Evolutionary conservation across 2,329 filamentous ascomycete genomes (phyloP).

Genomic region (Furcasterigmium furcatum): DNA sequence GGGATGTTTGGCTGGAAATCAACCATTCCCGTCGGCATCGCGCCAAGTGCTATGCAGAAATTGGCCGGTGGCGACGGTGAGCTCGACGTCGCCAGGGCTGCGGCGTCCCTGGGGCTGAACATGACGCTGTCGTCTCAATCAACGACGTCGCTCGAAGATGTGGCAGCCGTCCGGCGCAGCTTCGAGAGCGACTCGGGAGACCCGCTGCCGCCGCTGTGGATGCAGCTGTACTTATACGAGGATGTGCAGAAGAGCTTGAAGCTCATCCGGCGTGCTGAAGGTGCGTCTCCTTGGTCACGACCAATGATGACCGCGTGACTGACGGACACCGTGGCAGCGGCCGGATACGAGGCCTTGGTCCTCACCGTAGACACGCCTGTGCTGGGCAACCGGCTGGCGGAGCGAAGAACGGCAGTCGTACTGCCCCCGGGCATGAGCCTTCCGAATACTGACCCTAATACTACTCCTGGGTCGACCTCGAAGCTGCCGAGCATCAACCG

Average conservation of each 20-base stretch:
- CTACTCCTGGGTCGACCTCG: slow-evolving; percentile 5
- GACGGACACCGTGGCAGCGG: background rate
- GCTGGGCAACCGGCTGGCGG: slow-evolving; percentile 23
- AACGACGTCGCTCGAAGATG: slow-evolving; percentile 22
- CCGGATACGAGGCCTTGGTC: slow-evolving; percentile 22
- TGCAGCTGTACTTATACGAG: slow-evolving; percentile 18
- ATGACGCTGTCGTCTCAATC: slow-evolving; percentile 21
- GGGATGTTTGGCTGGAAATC: slow-evolving; percentile 10
- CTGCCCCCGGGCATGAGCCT: slow-evolving; percentile 16
- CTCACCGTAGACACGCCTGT: slow-evolving; percentile 24
- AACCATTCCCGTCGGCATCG: slow-evolving; percentile 22
- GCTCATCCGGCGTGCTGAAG: slow-evolving; percentile 19
- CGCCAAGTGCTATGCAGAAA: slow-evolving; percentile 23
- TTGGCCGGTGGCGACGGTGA: slow-evolving; percentile 22
- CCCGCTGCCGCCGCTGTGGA: slow-evolving; percentile 14
- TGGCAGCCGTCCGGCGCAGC: slow-evolving; percentile 9
- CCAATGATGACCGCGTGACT: too few relatives aligned
- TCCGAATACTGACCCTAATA: slow-evolving; percentile 12
- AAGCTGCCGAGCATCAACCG: slow-evolving; percentile 4
- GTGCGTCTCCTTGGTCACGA: background rate
- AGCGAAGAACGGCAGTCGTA: slow-evolving; percentile 18
- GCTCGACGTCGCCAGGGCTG: slow-evolving; percentile 20
- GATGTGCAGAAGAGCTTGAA: slow-evolving; percentile 13
- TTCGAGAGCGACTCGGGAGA: slow-evolving; percentile 7
- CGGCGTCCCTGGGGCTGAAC: slow-evolving; percentile 15